These are phyloP conservation scores for Cryptococcus neoformans DNA, from an alignment of 1,284 basidiomycete genomes.

Conservation along the genomic window DNA sequence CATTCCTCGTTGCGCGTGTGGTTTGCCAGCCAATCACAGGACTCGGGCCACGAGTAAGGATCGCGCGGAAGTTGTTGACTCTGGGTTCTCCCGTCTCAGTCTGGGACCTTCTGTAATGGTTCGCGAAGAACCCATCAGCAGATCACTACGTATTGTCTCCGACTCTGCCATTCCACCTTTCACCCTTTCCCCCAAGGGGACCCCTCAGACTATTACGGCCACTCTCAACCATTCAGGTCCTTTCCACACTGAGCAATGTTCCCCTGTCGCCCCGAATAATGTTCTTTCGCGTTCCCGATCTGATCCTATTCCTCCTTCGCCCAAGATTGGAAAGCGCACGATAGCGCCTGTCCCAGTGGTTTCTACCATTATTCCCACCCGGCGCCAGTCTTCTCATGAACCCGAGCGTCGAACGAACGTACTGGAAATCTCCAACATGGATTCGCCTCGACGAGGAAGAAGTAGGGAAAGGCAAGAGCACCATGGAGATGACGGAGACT, in stretches of 20 bases:
- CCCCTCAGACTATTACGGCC: neutral
- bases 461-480: constrained; percentile 30
- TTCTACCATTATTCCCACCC: constrained; percentile 5
- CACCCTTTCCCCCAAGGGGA: constrained; percentile 1
- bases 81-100: constrained; percentile 30
- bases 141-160: constrained; percentile 20
- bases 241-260: constrained; percentile 11
- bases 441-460: constrained; percentile 27
- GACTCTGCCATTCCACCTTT: constrained; percentile 19
- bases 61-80: constrained; percentile 21
- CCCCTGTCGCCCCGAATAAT: constrained; percentile 17
- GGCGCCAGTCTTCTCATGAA: neutral
- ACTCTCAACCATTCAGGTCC: neutral
- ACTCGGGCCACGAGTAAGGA: constrained; percentile 25
- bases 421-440: neutral
- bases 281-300: constrained; percentile 41
- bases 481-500: constrained; percentile 7
- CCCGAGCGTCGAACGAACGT: neutral
- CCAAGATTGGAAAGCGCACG: neutral
- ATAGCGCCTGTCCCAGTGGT: constrained; percentile 9
- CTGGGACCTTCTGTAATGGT: constrained; percentile 28
- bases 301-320: constrained; percentile 33
- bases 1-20: constrained; percentile 41
- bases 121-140: constrained; percentile 7
- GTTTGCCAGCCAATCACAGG: constrained; percentile 35